Base-by-base conservation (phyloP, 1,284 basidiomycete species). In the Uromyces viciae-fabae region DNA sequence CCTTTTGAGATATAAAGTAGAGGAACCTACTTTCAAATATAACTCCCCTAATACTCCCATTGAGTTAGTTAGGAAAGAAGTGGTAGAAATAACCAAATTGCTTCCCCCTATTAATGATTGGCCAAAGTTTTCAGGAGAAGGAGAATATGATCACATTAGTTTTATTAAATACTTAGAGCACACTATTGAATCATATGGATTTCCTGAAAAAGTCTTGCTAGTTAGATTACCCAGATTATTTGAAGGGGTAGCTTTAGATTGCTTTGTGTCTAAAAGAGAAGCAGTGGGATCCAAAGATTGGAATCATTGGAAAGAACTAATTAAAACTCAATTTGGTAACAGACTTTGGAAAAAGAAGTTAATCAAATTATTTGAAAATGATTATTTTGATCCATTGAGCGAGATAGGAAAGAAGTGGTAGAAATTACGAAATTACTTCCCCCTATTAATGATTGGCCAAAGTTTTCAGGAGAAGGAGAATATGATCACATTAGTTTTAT, bases 371-470 rank as follows among this genome's bases (percentile, higher is more conserved):
- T 36, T 66, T n/a, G 36, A 66, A 42, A 66, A n/a, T 14, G 36
- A 66, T 42, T 66, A 22, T 19, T 66, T 66, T 66, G 62, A 66
- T 42, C 62, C 62, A n/a, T n/a, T n/a, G n/a, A n/a, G n/a, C n/a
- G n/a, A n/a, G n/a, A n/a, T n/a, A n/a, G n/a, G n/a, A n/a, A n/a
- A n/a, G n/a, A n/a, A n/a, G n/a, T 15, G 8, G 56, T 33, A 60
- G n/a, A 7, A 2, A 60, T 62, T 15, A 62, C 33, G 33, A 62
- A 62, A 36, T 9, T 36, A 2, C 11, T 62, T 7, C 60, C 60
- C 40, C 64, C 64, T 2, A 25, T 68, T 22, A 68, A n/a, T 19
- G 38, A 68, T 3, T 68, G 64, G 64, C 64, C 36, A 22, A 43
- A 68, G 14, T 43, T 68, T 43, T 14, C 7, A 17, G 25, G 38